Evolutionary conservation across 2,329 filamentous ascomycete genomes (phyloP), one percentile per base, ranked within the genome.

Genomic region (Apiospora koreana): DNA sequence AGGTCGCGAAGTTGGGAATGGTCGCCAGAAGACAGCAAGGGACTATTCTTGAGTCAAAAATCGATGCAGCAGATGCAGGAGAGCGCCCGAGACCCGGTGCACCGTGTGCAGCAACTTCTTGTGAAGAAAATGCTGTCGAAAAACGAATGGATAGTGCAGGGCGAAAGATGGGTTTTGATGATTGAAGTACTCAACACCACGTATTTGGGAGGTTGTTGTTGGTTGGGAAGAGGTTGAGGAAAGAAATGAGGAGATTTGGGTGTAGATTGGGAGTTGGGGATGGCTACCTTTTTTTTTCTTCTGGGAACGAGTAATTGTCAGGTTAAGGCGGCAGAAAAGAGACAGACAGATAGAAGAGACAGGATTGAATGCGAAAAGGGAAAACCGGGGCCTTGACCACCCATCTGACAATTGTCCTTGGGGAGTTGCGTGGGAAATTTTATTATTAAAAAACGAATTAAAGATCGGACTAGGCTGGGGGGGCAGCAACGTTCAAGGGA

Each of bases 261-360:
- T 79, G 81, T 80, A 78, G 73, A 78, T 81, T 80, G 78, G 74
- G 76, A 74, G 76, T 78, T 82, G 83, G 85, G 83, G 84, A 87
- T 86, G 83, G 82, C 82, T 85, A 83, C 83, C 80, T 82, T 84
- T 85, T 86, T 83, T 82, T 79, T 84, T 85, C 86, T 83, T 82
- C 78, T 78, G 79, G 76, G 75, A 80, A 80, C 79, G 81, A 80
- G 75, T 81, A 81, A 83, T 81, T 82, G 68, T 78, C 80, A 80
- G 81, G 81, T 82, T 81, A 81, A 79, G 80, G 78, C 80, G 79
- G 77, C 75, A 68, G 68, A 65, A 43, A 62, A 62, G 54, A 62
- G 54, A 62, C 54, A 62, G 54, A 62, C 54, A 62, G 28, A 35
- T 16, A 62, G 54, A 38, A 62, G 54, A 62, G 54, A 70, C 65